These are phyloP conservation scores for Colletotrichum paranaense DNA, from an alignment of 2,329 filamentous ascomycete genomes.

Conservation along the genomic window DNA sequence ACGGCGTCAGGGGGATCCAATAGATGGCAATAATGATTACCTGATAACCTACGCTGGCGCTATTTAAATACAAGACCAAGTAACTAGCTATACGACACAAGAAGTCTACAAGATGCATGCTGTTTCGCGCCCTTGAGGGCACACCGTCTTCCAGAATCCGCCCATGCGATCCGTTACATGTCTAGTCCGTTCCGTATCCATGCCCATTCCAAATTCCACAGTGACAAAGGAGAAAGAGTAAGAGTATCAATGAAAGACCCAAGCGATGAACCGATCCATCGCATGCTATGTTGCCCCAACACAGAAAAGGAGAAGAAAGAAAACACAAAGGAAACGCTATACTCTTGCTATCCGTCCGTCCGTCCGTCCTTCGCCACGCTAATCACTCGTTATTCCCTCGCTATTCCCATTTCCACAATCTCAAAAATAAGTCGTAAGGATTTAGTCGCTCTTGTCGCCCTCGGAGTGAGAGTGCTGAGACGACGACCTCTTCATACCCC, in stretches of 20 bases:
- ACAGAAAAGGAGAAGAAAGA: not conserved
- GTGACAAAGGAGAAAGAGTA: constrained; percentile 18
- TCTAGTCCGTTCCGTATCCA: constrained; percentile 15
- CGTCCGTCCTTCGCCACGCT: not conserved
- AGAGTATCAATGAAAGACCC: constrained; percentile 9
- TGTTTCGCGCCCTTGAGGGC: constrained; percentile 25
- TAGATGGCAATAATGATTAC: not conserved
- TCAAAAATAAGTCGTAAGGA: not conserved
- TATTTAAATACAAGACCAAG: constrained; percentile 6
- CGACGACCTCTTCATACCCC: constrained; percentile 19
- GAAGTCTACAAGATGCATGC: constrained; percentile 33
- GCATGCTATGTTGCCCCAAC: constrained; percentile 1
- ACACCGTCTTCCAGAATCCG: constrained; percentile 18
- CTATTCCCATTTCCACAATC: constrained; percentile 1
- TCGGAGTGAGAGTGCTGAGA: constrained; percentile 27
- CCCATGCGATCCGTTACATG: constrained; percentile 33
- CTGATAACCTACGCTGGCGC: constrained; percentile 5
- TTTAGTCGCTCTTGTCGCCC: constrained; percentile 31
- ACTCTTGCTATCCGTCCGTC: not conserved
- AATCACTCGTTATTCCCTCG: not conserved
- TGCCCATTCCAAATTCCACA: not conserved
- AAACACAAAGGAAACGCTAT: constrained; percentile 13
- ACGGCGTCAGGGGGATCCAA: not conserved
- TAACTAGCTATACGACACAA: constrained; percentile 20
- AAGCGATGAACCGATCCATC: not conserved